Percentiles rank a stretch among this genome's conserved stretches.
These are phyloP conservation scores for Zelonia costaricensis DNA, from an alignment of 208 protist species.

Conservation along the genomic window DNA sequence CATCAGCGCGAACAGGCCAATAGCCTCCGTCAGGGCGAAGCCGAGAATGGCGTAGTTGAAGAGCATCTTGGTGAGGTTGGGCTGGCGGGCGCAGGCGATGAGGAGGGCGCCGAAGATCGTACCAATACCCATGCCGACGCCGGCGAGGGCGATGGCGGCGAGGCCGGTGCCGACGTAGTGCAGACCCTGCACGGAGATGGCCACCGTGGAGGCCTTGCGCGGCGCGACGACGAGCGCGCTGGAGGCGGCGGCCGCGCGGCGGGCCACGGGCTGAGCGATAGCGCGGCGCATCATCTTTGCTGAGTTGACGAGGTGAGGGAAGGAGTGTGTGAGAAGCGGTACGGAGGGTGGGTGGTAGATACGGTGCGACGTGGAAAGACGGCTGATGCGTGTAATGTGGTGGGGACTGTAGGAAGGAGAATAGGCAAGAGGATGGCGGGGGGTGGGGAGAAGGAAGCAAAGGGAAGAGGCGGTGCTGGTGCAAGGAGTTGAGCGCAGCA, in stretches of 20 bases:
- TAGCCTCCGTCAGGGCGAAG: conserved; percentile 82
- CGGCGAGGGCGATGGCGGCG: conserved; percentile 68
- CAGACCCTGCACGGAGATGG: conserved; percentile 70
- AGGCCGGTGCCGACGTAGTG: conserved; percentile 80
- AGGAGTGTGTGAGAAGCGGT: too few relatives aligned
- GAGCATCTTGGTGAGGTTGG: conserved; percentile 79
- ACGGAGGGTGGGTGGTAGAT: too few relatives aligned
- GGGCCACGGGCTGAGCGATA: conserved; percentile 41
- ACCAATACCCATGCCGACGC: conserved; percentile 58
- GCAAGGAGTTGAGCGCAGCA: too few relatives aligned
- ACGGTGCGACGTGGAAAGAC: too few relatives aligned
- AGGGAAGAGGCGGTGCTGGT: too few relatives aligned
- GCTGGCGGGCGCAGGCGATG: conserved; percentile 73
- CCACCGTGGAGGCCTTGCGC: conserved; percentile 61
- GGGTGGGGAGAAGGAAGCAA: too few relatives aligned
- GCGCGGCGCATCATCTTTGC: conserved; percentile 80
- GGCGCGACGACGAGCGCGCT: conserved; percentile 38
- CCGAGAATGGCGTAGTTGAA: conserved; percentile 86
- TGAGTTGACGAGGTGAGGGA: too few relatives aligned
- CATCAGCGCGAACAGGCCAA: conserved; percentile 79
- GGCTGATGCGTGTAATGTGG: too few relatives aligned
- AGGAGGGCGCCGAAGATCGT: conserved; percentile 72
- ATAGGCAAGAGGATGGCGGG: too few relatives aligned
- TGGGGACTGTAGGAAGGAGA: too few relatives aligned
- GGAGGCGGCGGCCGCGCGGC: conserved; percentile 36